phyloP scores from a whole-genome alignment of 164 flowering plant species.

The Cinnamomum micranthum region DNA sequence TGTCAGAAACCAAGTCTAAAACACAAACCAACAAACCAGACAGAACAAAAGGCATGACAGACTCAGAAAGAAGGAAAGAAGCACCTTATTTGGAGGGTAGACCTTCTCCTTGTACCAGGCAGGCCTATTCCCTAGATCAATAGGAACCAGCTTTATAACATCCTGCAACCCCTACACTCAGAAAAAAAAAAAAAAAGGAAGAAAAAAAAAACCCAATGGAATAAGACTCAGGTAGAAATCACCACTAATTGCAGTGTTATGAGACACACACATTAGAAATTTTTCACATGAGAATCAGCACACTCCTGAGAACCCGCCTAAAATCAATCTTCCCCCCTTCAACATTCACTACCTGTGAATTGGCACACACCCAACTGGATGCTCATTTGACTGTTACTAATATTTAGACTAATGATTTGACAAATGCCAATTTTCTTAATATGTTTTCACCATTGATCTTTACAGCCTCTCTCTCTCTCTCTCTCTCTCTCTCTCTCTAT shows the following conservation, averaged over 20 bases:
- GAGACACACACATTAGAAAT: no score
- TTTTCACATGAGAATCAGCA: no score
- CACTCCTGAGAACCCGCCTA: not conserved
- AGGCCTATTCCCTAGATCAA: constrained; percentile 68
- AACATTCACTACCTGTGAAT: not conserved
- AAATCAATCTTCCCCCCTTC: not conserved
- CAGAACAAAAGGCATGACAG: not conserved
- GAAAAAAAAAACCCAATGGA: not conserved
- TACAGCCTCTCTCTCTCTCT: no score
- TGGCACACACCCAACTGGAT: no score
- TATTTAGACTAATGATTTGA: no score
- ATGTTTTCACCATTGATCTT: no score
- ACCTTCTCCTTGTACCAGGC: constrained; percentile 93
- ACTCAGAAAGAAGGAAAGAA: not conserved
- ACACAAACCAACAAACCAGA: not conserved
- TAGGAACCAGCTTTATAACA: constrained; percentile 64
- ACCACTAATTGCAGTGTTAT: no score
- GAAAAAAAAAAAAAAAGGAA: not conserved
- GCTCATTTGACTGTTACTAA: no score
- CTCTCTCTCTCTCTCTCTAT: no score
- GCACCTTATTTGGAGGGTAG: constrained; percentile 67
- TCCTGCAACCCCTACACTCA: constrained; percentile 9
- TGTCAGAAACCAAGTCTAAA: not conserved
- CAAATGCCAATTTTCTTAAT: no score
- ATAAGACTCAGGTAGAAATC: not conserved